Percentiles rank a stretch among this genome's conserved stretches.
These are phyloP conservation scores for Euphrasia arctica DNA, from an alignment of 305 asterid species.

Conservation along the genomic window DNA sequence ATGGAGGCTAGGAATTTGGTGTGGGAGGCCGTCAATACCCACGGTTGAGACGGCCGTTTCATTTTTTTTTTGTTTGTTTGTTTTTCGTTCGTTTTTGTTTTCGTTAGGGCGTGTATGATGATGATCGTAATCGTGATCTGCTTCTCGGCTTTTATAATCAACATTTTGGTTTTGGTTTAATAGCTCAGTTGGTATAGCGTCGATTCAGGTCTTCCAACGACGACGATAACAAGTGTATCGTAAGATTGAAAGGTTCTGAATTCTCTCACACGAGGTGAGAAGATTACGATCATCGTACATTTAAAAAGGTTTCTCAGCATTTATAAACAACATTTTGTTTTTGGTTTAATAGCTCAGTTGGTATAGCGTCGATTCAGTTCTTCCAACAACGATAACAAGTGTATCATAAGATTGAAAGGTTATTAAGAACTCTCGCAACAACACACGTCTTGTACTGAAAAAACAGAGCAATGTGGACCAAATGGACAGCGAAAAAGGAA, in stretches of 20 bases:
- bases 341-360: no score
- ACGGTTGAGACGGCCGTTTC: constrained; percentile 35
- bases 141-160: background rate
- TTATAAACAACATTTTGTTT: no score
- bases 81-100: background rate
- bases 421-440: background rate
- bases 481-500: background rate
- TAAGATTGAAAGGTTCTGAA: background rate
- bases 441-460: background rate
- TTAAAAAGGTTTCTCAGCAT: no score
- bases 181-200: no score
- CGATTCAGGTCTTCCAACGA: no score
- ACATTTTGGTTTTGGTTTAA: background rate
- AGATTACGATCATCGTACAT: no score
- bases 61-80: background rate
- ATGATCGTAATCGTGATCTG: background rate
- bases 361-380: no score
- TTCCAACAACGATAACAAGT: background rate
- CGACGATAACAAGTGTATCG: background rate
- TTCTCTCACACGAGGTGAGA: background rate
- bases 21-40: constrained; percentile 70
- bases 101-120: background rate
- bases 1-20: constrained; percentile 57
- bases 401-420: background rate
- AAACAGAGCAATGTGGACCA: background rate